phyloP scores from a whole-genome alignment of 164 flowering plant genomes.

The Vitis rupestris region DNA sequence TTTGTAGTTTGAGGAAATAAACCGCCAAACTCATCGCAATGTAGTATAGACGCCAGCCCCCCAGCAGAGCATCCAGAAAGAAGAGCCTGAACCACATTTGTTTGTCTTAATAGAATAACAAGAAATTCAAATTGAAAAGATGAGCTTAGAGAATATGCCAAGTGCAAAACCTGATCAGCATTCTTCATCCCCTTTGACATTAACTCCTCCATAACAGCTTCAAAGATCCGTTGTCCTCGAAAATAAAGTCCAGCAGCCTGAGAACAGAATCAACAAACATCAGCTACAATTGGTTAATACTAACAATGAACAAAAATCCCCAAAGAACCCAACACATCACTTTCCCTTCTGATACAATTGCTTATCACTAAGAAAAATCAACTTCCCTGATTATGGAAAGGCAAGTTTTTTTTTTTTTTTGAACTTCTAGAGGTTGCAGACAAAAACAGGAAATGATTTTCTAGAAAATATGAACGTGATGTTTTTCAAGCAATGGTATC shows the following conservation, averaged over 20 bases:
- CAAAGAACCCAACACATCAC: too few relatives aligned
- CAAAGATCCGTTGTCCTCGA: conserved; percentile 85
- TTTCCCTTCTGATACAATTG: too few relatives aligned
- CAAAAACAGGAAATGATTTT: too few relatives aligned
- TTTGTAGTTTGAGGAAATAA: conserved; percentile 58
- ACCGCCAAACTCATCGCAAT: conserved; percentile 77
- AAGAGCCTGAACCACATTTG: conserved; percentile 62
- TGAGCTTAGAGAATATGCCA: neutral
- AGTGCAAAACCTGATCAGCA: conserved; percentile 63
- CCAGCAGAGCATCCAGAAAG: conserved; percentile 99
- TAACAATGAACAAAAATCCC: too few relatives aligned
- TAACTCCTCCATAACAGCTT: conserved; percentile 77
- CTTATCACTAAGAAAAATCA: too few relatives aligned
- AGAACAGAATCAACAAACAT: conserved; percentile 11
- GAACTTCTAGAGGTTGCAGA: too few relatives aligned
- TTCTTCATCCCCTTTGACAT: conserved; percentile 81
- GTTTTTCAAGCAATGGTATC: too few relatives aligned
- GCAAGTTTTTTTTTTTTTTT: too few relatives aligned
- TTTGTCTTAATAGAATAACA: neutral
- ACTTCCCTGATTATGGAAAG: too few relatives aligned
- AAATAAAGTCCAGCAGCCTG: conserved; percentile 62
- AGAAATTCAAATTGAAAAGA: neutral
- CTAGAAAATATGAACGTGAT: neutral
- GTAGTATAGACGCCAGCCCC: conserved; percentile 83
- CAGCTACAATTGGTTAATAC: too few relatives aligned